phyloP scores from a whole-genome alignment of 148 eudicot species.

The Heliamphora exappendiculata region DNA sequence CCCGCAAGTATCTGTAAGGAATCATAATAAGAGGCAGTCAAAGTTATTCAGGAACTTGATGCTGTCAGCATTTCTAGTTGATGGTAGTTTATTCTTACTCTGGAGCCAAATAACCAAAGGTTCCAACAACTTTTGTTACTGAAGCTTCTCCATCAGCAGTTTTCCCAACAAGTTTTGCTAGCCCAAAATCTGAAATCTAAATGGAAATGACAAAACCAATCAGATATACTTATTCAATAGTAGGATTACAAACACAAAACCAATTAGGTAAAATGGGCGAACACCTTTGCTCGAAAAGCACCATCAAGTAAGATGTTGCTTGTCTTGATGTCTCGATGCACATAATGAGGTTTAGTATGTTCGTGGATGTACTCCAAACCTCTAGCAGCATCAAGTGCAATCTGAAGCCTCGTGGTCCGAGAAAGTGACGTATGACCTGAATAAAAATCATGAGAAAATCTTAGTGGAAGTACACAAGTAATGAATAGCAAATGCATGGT shows the following conservation, averaged over 20 bases:
- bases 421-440: conserved; percentile 86
- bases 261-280: background rate
- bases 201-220: conserved; percentile 8
- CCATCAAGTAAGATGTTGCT: conserved; percentile 91
- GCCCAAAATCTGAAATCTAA: conserved; percentile 89
- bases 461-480: background rate
- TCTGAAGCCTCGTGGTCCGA: conserved; percentile 92
- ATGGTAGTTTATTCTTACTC: conserved; percentile 77
- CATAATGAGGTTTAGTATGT: conserved; percentile 91
- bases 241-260: background rate
- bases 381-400: conserved; percentile 92
- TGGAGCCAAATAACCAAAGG: conserved; percentile 92
- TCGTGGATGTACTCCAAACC: conserved; percentile 93
- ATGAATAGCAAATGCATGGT: background rate
- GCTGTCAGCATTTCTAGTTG: background rate
- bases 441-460: background rate
- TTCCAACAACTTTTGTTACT: conserved; percentile 85
- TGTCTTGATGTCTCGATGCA: conserved; percentile 88
- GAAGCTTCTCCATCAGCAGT: conserved; percentile 75
- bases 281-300: conserved; percentile 84
- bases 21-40: conserved; percentile 2
- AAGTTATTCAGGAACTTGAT: background rate
- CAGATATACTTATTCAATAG: background rate
- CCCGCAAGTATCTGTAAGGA: conserved; percentile 65
- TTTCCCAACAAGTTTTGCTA: conserved; percentile 76